These are phyloP conservation scores for Citrus inodora DNA, from an alignment of 345 rosid species.

Conservation along the genomic window DNA sequence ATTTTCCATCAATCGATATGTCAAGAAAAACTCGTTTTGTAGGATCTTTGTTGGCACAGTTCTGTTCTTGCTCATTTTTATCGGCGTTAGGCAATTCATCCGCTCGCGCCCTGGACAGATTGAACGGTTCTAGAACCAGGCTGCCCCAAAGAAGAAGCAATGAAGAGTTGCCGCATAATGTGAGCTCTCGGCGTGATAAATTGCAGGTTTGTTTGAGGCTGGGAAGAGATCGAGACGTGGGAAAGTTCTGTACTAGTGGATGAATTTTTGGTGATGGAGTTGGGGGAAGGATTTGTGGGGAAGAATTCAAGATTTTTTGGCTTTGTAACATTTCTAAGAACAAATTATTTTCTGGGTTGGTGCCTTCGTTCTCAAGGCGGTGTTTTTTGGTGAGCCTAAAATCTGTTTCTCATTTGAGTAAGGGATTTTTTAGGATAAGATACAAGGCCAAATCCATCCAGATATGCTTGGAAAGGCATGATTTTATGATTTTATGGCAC, in stretches of 20 bases:
- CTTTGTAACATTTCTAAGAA: conserved; percentile 36
- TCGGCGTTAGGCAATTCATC: conserved; percentile 27
- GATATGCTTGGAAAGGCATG: background rate
- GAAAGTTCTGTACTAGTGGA: conserved; percentile 20
- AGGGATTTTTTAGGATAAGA: conserved; percentile 3
- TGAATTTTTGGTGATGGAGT: conserved; percentile 19
- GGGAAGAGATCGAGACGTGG: conserved; percentile 26
- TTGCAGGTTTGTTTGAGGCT: conserved; percentile 29
- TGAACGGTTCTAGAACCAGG: conserved; percentile 40
- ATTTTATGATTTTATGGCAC: conserved; percentile 2
- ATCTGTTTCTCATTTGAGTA: background rate
- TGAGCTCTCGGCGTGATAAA: conserved; percentile 59
- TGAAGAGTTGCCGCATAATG: conserved; percentile 44
- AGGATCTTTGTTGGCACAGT: conserved; percentile 34
- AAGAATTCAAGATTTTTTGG: conserved; percentile 30
- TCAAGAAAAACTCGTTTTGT: conserved; percentile 70
- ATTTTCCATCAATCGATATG: conserved; percentile 65
- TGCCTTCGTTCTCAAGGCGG: background rate
- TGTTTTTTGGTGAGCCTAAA: background rate
- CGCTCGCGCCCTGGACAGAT: conserved; percentile 37
- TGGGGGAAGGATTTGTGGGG: conserved; percentile 32
- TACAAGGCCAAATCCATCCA: background rate
- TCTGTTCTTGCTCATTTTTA: conserved; percentile 14
- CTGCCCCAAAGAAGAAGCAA: conserved; percentile 58
- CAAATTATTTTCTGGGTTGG: background rate